Conservation (phyloP, 495 filamentous ascomycete genomes). For the Penicillium canescens region DNA sequence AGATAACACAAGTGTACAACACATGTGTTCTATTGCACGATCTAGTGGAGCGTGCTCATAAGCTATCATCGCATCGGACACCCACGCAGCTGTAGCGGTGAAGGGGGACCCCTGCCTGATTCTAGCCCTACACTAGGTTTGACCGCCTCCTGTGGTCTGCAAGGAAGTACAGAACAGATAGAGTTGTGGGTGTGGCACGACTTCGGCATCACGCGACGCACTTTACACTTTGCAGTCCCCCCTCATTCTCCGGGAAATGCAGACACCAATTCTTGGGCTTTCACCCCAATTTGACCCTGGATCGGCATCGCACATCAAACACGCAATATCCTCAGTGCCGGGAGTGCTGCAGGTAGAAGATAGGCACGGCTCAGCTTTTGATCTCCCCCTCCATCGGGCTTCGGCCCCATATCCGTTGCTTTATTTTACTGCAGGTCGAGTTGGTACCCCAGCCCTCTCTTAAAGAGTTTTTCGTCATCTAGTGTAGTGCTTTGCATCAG, state of each 20-base stretch:
- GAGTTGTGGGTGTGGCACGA: conserved; percentile 12
- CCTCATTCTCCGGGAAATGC: conserved; percentile 1
- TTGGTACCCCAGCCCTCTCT: not conserved
- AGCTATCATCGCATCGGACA: conserved; percentile 18
- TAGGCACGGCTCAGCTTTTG: conserved; percentile 21
- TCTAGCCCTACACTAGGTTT: conserved; percentile 14
- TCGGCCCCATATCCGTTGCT: not conserved
- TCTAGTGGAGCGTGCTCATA: conserved; percentile 11
- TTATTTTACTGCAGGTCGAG: too few relatives aligned
- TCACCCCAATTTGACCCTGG: not conserved
- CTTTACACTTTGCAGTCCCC: not conserved
- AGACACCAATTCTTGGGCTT: not conserved
- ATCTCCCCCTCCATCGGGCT: conserved; percentile 16
- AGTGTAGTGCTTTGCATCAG: not conserved
- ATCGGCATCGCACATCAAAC: conserved; percentile 5
- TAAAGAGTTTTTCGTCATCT: not conserved
- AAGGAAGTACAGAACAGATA: conserved; percentile 17
- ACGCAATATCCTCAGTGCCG: conserved; percentile 9
- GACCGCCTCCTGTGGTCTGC: conserved; percentile 37
- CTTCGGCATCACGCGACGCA: conserved; percentile 11
- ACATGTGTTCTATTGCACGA: not conserved
- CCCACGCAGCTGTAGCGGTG: conserved; percentile 30
- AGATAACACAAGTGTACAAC: not conserved
- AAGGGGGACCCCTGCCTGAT: conserved; percentile 13
- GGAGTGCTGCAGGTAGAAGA: not conserved